phyloP scores from a whole-genome alignment of 352 stramenopile species.

The Aphanomyces astaci region DNA sequence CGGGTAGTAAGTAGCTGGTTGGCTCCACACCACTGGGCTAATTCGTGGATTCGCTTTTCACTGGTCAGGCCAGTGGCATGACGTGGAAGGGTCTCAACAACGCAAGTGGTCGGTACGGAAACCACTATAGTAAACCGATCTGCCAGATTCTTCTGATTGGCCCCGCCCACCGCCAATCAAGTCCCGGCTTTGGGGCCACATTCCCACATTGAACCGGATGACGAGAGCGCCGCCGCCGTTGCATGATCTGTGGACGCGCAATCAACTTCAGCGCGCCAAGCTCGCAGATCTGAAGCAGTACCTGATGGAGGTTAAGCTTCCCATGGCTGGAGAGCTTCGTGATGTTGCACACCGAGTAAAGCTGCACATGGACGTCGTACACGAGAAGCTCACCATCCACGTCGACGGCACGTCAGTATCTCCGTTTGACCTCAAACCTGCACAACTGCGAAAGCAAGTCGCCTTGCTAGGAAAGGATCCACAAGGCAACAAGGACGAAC shows the following conservation, averaged over 20 bases:
- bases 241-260: slow-evolving; percentile 23
- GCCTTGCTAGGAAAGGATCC: slow-evolving; percentile 12
- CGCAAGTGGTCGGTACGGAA: too few relatives aligned
- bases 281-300: slow-evolving; percentile 14
- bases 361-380: neutral
- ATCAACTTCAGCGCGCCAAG: slow-evolving; percentile 9
- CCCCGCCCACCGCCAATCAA: too few relatives aligned
- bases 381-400: neutral
- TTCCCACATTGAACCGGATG: neutral
- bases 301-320: slow-evolving; percentile 9
- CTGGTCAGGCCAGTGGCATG: too few relatives aligned
- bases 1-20: too few relatives aligned
- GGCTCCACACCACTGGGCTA: too few relatives aligned
- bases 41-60: too few relatives aligned
- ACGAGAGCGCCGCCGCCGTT: neutral
- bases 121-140: too few relatives aligned
- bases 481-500: slow-evolving; percentile 20
- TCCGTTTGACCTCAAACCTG: slow-evolving; percentile 16
- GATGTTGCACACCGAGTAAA: slow-evolving; percentile 21
- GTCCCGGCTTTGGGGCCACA: too few relatives aligned
- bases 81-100: too few relatives aligned
- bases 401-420: neutral
- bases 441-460: slow-evolving; percentile 17
- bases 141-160: too few relatives aligned
- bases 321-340: slow-evolving; percentile 8